Base-by-base conservation (phyloP, 176 grass and related monocot species). In the Secale cereale region DNA sequence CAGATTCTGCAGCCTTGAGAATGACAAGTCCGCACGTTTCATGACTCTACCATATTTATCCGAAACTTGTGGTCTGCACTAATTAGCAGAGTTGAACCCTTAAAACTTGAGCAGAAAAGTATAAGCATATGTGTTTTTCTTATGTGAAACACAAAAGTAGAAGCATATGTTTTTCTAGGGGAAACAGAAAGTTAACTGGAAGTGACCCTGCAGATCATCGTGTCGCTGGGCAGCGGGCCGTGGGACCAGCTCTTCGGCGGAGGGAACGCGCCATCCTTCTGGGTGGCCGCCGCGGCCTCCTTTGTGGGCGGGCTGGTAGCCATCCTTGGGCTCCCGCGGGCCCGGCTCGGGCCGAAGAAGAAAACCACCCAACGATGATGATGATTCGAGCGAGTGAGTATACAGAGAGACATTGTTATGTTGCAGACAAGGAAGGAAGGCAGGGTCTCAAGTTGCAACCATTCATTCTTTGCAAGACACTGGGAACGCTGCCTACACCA, bases 161-260 rank as follows among this genome's bases (percentile, higher is more conserved):
- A 52, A 52, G 48, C 16, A 52, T 19, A 52, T 52, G 16, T 52
- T 52, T 19, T 52, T 7, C 16, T 19, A 52, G 16, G 48, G 48
- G 48, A 52, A 19, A 19, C 16, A 52, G 16, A 52, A 52, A 52
- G 48, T 52, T 52, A 52, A 52, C 48, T 52, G 48, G 48, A 52
- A 52, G 48, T 52, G 16, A 52, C 48, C 48, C 8, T 81, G 60
- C 84, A 97, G 94, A 85, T 97, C 67, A 71, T 97, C 25, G 92
- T 94, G 68, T 97, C 94, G 17, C 75, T 94, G 54, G 89, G 92
- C 26, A 94, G 95, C 54, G 95, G 95, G 2, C 95, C 95, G 2
- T 82, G 89, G 86, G 92, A 97, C 65, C 86, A 92, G 70, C 87
- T 97, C 41, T 97, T 97, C 1, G 95, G 95, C 3, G 92, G 95